Conservation (phyloP, 2,329 filamentous ascomycete species). For the Aspergillus thermomutatus region DNA sequence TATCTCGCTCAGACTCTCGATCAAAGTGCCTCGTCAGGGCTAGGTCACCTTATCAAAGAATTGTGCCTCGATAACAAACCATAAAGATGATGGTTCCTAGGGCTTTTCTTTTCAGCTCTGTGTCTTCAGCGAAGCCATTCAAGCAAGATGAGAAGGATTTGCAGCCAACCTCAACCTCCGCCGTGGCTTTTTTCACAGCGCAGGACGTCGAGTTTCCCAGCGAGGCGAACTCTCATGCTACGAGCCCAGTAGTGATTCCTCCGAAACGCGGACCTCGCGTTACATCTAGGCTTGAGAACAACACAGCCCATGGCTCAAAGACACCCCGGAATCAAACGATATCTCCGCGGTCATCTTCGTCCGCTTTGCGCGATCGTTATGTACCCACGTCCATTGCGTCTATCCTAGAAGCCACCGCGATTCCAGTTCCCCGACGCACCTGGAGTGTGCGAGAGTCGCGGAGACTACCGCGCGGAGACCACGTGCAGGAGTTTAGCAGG, state of each 20-base stretch:
- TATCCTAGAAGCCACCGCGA: conserved; percentile 57
- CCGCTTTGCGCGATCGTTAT: conserved; percentile 36
- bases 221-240: conserved; percentile 11
- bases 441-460: conserved; percentile 38
- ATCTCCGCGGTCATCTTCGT: conserved; percentile 25
- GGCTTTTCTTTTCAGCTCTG: conserved; percentile 36
- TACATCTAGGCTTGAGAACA: conserved; percentile 15
- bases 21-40: conserved; percentile 39
- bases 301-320: conserved; percentile 15
- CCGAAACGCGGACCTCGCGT: conserved; percentile 28
- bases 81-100: conserved; percentile 43
- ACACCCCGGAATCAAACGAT: conserved; percentile 17
- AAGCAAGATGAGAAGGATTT: conserved; percentile 14
- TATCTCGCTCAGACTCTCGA: conserved; percentile 40
- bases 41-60: conserved; percentile 15
- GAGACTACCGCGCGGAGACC: conserved; percentile 39
- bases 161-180: conserved; percentile 2
- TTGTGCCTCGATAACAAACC: conserved; percentile 10
- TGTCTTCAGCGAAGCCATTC: conserved; percentile 21
- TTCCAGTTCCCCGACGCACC: conserved; percentile 49
- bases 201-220: conserved; percentile 13
- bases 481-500: conserved; percentile 52
- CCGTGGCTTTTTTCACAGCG: conserved; percentile 6
- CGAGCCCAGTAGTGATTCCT: conserved; percentile 35
- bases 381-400: conserved; percentile 56